Percentiles rank a stretch among this genome's conserved stretches.
Evolutionary conservation across 2,329 filamentous ascomycete genomes (phyloP).

Genomic region (Claviceps fusiformis): DNA sequence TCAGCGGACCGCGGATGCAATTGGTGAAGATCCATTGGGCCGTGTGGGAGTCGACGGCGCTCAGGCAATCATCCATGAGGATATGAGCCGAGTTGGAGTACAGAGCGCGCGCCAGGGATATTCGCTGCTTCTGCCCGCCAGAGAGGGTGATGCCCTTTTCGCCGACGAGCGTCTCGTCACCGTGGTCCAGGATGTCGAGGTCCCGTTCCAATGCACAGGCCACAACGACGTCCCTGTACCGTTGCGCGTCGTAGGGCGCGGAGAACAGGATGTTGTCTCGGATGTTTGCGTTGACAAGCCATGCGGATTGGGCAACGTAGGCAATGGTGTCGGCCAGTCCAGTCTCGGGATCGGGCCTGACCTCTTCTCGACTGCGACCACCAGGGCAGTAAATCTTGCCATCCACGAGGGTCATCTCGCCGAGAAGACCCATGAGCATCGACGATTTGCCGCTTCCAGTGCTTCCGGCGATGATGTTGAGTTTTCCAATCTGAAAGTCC

Average conservation of each 20-base stretch:
- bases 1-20: constrained; percentile 78
- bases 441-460: constrained; percentile 96
- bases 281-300: constrained; percentile 92
- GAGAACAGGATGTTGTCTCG: constrained; percentile 93
- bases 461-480: constrained; percentile 86
- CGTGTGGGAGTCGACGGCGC: constrained; percentile 92
- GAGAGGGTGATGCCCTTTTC: constrained; percentile 97
- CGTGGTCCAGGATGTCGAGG: constrained; percentile 79
- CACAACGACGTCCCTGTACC: constrained; percentile 78
- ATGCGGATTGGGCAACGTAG: constrained; percentile 93
- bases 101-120: constrained; percentile 90
- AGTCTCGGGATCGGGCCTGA: constrained; percentile 68
- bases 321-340: constrained; percentile 83
- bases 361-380: constrained; percentile 71
- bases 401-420: constrained; percentile 81
- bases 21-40: constrained; percentile 97
- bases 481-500: constrained; percentile 68
- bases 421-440: constrained; percentile 84
- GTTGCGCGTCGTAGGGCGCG: constrained; percentile 61
- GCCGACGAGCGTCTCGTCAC: constrained; percentile 86
- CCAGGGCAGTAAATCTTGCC: constrained; percentile 78
- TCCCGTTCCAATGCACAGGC: constrained; percentile 88
- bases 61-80: constrained; percentile 86
- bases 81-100: constrained; percentile 90
- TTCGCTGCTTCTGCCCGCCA: constrained; percentile 93